phyloP scores from a whole-genome alignment of 2,329 filamentous ascomycete species.

The Talaromyces marneffei region DNA sequence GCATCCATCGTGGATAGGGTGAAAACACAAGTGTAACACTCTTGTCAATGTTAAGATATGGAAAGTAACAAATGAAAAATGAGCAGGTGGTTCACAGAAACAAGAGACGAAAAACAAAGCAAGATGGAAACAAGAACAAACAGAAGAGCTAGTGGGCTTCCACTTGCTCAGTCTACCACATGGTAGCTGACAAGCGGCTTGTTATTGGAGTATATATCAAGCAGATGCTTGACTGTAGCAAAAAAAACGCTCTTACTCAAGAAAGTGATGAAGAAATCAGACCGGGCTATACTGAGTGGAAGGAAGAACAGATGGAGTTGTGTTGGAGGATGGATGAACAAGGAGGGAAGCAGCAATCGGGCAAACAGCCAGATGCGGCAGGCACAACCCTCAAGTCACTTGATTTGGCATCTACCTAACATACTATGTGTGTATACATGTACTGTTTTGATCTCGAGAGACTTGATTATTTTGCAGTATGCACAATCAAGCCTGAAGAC shows the following conservation, averaged over 20 bases:
- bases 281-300: not conserved
- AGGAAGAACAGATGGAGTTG: not conserved
- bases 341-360: not conserved
- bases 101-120: constrained; percentile 21
- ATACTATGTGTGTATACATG: constrained; percentile 17
- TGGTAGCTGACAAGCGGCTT: not conserved
- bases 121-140: constrained; percentile 22
- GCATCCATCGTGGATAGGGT: constrained; percentile 30
- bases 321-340: not conserved
- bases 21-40: not conserved
- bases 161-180: constrained; percentile 8
- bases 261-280: not conserved
- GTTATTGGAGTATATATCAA: not conserved
- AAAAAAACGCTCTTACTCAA: not conserved
- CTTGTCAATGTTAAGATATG: not conserved
- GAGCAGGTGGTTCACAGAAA: constrained; percentile 3
- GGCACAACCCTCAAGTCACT: constrained; percentile 6
- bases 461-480: constrained; percentile 30
- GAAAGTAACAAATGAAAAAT: not conserved
- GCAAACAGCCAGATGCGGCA: not conserved
- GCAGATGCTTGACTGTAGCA: constrained; percentile 15
- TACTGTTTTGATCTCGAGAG: constrained; percentile 36
- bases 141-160: constrained; percentile 14
- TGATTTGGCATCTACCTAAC: not conserved
- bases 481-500: not conserved